Conservation (phyloP, 2,329 filamentous ascomycete genomes). For the Ceratocystis diversiconidia region DNA sequence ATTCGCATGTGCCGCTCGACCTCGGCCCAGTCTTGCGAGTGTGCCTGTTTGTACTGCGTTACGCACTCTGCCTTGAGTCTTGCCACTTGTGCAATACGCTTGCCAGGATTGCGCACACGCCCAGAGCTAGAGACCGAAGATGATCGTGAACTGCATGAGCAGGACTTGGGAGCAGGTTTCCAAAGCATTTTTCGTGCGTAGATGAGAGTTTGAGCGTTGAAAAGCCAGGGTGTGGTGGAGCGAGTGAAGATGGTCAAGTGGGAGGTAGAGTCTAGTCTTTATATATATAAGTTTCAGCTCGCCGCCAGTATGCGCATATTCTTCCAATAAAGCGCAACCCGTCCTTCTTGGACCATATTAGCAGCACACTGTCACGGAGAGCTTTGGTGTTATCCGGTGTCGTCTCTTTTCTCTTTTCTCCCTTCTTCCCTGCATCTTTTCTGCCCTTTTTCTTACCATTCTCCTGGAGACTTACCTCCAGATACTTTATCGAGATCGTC, state of each 20-base stretch:
- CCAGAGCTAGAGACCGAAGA: conserved; percentile 3
- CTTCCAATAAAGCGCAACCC: no score
- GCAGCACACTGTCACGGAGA: not conserved
- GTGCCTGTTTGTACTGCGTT: conserved; percentile 57
- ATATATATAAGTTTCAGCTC: no score
- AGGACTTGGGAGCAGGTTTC: conserved; percentile 9
- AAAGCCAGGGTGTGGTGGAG: no score
- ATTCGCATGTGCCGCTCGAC: conserved; percentile 62
- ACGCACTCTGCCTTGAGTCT: conserved; percentile 53
- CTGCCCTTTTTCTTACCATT: not conserved
- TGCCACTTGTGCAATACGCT: conserved; percentile 56
- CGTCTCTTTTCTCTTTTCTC: not conserved
- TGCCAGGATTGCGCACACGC: not conserved
- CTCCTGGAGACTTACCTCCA: not conserved
- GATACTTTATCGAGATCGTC: no score
- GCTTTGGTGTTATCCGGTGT: not conserved
- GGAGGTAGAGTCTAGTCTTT: no score
- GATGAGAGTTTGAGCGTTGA: not conserved
- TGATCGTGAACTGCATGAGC: conserved; percentile 4
- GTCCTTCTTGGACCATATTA: not conserved
- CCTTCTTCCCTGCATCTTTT: not conserved
- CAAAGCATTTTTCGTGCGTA: conserved; percentile 3
- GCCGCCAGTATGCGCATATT: no score
- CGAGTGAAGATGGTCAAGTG: not conserved
- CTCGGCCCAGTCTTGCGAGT: conserved; percentile 62